Base-by-base conservation (phyloP, 1,284 basidiomycete species). In the Microbotryum lychnidis-dioicae region DNA sequence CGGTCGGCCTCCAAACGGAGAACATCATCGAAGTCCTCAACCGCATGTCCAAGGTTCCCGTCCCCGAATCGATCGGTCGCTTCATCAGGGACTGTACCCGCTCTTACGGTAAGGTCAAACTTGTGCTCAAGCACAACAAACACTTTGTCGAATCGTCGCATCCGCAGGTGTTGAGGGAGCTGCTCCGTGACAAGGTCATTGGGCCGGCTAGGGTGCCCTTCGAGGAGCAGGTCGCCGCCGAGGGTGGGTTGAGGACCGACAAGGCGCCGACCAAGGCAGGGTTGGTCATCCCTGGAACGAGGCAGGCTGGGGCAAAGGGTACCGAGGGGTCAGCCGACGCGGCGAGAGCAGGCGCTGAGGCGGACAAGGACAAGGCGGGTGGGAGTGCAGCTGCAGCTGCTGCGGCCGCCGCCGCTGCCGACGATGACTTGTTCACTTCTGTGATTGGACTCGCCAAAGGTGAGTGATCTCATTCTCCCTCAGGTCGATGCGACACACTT, bases 91-190 rank as follows among this genome's bases (percentile, higher is more conserved):
- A 90, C 64, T 87, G 91, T 68, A 97, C 93, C 0, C 77, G 89
- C 62, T 93, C 90, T 56, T 97, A 96, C 72, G 93, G 93, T 61
- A 97, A 97, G 79, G 89, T 97, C 75, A 93, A 96, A 73, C 84
- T 97, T 52, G 93, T 97, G 5, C 79, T 97, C 68, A 97, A 97
- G 75, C 87, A 96, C 75, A 97, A 97, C 80, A 89, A 87, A 70
- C 96, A 97, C 76, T 94, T 83, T 69, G 88, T 97, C 69, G 93
- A 97, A 75, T 93, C 90, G 21, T 87, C 84, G 63, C 89, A 94
- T 72, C 90, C 92, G 2, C 91, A 94, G 63, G 92, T 90, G 23
- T 80, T 97, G 25, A 87, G 94, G 71, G 79, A 84, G 46, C 78
- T 97, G 44, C 79, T 97, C 46, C 88, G 91, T 70, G 93, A 97